phyloP scores from a whole-genome alignment of 2,329 filamentous ascomycete species.

The Neurospora sp. region DNA sequence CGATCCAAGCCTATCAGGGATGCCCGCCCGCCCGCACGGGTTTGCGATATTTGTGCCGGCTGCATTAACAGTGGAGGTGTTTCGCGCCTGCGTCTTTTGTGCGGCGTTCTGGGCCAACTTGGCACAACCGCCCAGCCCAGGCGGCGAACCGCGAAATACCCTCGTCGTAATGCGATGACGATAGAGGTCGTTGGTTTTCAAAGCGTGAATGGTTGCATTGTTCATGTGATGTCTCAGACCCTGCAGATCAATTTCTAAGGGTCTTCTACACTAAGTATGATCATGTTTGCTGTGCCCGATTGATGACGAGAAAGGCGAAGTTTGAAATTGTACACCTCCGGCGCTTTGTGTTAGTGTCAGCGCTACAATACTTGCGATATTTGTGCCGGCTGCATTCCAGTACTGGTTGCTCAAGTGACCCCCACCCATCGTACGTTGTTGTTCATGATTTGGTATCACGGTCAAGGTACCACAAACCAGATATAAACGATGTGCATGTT shows the following conservation, averaged over 20 bases:
- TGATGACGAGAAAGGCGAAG: background rate
- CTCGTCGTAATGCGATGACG: background rate
- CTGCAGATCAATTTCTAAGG: background rate
- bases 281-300: background rate
- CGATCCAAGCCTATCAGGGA: background rate
- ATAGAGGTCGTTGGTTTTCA: background rate
- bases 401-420: background rate
- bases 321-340: background rate
- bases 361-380: background rate
- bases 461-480: background rate
- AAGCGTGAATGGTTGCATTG: background rate
- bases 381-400: background rate
- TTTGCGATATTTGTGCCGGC: background rate
- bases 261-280: background rate
- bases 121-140: background rate
- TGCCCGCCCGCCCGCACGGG: background rate
- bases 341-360: background rate
- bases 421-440: background rate
- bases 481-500: background rate
- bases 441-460: background rate
- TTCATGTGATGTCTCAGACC: background rate
- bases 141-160: background rate
- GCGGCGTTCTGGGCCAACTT: background rate
- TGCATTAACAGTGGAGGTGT: background rate
- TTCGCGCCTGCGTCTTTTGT: background rate